Conservation (phyloP, 2,329 filamentous ascomycete species). For the Colletotrichum gloeosporioides region DNA sequence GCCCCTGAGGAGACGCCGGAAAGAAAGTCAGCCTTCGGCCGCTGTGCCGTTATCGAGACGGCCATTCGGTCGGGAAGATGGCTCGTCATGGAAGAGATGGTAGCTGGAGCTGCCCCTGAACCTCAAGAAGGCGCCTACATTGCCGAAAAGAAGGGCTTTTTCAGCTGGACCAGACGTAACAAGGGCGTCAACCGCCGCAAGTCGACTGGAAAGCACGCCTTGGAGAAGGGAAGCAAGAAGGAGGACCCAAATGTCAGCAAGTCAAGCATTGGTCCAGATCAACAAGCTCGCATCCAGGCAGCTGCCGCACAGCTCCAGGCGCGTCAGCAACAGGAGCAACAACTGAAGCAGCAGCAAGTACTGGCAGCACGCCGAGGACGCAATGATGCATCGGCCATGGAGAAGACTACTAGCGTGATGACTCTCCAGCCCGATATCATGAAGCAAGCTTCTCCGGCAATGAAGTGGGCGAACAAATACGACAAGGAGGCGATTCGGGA, state of each 20-base stretch:
- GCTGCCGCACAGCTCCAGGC: constrained; percentile 85
- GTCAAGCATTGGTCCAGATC: constrained; percentile 85
- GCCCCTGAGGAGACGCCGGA: constrained; percentile 85
- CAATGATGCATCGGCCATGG: constrained; percentile 62
- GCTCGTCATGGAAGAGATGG: constrained; percentile 95
- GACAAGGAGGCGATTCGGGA: constrained; percentile 87
- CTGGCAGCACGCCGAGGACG: constrained; percentile 53
- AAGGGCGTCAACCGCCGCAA: constrained; percentile 70
- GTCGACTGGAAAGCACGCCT: constrained; percentile 68
- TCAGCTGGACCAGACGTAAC: constrained; percentile 80
- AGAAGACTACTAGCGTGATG: constrained; percentile 88
- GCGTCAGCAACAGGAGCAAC: constrained; percentile 66
- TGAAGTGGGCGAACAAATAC: constrained; percentile 97
- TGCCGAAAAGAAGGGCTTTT: constrained; percentile 93
- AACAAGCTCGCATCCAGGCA: constrained; percentile 91
- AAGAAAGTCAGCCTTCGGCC: constrained; percentile 91
- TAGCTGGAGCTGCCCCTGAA: constrained; percentile 89
- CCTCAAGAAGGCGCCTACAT: constrained; percentile 88
- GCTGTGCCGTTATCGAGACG: constrained; percentile 92
- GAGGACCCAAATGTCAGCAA: constrained; percentile 66
- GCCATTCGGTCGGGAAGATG: constrained; percentile 81
- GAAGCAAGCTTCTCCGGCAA: constrained; percentile 86
- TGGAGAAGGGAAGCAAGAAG: constrained; percentile 50
- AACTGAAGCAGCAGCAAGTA: constrained; percentile 34
- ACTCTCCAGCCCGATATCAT: constrained; percentile 86